Conservation (phyloP, 139 green algal genomes). For the Raphidocelis subcapitata region DNA sequence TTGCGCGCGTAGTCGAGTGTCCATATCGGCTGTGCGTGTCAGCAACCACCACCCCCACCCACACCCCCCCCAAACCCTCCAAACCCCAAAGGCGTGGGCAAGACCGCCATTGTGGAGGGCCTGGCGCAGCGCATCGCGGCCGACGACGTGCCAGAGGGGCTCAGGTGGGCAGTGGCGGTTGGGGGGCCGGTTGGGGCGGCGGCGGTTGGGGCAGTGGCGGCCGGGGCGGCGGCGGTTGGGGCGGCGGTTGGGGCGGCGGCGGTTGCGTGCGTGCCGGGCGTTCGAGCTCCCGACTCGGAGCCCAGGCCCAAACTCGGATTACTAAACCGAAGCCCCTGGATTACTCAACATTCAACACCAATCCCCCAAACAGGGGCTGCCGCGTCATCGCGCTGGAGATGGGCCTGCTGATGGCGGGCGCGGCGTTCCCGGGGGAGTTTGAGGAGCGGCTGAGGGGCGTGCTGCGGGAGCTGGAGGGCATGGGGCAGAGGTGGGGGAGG, state of each 20-base stretch:
- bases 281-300: too few species aligned
- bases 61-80: slow-evolving; percentile 65
- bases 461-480: slow-evolving; percentile 82
- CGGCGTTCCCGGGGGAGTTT: slow-evolving; percentile 97
- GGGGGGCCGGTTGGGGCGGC: slow-evolving; percentile 55
- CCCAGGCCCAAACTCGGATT: too few species aligned
- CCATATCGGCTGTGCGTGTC: slow-evolving; percentile 41
- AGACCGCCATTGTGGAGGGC: slow-evolving; percentile 86
- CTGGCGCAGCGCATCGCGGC: slow-evolving; percentile 90
- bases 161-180: background rate
- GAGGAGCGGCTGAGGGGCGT: slow-evolving; percentile 93
- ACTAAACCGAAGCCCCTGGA: too few species aligned
- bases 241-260: too few species aligned
- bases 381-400: slow-evolving; percentile 91
- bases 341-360: too few species aligned
- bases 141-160: slow-evolving; percentile 87
- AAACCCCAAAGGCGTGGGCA: slow-evolving; percentile 80
- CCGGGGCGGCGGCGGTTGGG: too few species aligned
- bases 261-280: too few species aligned
- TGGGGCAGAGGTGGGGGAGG: background rate
- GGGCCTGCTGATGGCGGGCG: slow-evolving; percentile 89
- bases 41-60: slow-evolving; percentile 86
- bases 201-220: too few species aligned
- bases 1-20: background rate
- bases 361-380: too few species aligned